phyloP scores from a whole-genome alignment of 345 rosid genomes.

The Ricinus communis region DNA sequence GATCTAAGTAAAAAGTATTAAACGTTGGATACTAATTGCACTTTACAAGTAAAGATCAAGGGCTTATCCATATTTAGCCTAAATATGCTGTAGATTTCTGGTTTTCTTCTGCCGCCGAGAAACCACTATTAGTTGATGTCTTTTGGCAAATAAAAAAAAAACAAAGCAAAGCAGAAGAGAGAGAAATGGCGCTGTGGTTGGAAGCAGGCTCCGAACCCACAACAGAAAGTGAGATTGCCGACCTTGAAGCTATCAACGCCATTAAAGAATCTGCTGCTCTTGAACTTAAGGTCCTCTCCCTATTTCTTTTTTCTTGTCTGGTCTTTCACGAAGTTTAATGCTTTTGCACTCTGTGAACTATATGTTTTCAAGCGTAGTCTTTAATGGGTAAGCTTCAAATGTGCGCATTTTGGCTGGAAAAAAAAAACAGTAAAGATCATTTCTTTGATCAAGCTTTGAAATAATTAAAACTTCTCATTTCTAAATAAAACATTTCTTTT shows the following conservation, averaged over 20 bases:
- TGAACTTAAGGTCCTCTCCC: slow-evolving; percentile 68
- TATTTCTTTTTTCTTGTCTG: background rate
- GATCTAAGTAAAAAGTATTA: too few relatives aligned
- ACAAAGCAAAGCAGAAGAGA: too few relatives aligned
- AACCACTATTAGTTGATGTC: too few relatives aligned
- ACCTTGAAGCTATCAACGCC: slow-evolving; percentile 53
- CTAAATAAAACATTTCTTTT: background rate
- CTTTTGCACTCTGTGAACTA: background rate
- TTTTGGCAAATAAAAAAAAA: too few relatives aligned
- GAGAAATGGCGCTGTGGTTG: slow-evolving; percentile 83
- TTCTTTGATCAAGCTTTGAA: background rate
- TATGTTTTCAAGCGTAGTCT: too few relatives aligned
- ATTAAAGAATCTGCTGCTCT: slow-evolving; percentile 87
- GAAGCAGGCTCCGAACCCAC: slow-evolving; percentile 69
- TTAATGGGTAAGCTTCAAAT: background rate
- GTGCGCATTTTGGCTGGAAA: background rate
- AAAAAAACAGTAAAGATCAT: background rate
- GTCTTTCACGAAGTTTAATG: background rate
- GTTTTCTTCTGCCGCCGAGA: too few relatives aligned
- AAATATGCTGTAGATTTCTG: too few relatives aligned
- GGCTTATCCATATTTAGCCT: too few relatives aligned
- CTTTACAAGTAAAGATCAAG: too few relatives aligned
- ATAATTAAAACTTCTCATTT: too few relatives aligned
- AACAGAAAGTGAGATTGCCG: slow-evolving; percentile 62
- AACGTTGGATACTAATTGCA: too few relatives aligned